Evolutionary conservation across 805 yeast genomes (phyloP), one percentile per base, ranked within the genome.

Genomic region (Pichia cephalocereana): DNA sequence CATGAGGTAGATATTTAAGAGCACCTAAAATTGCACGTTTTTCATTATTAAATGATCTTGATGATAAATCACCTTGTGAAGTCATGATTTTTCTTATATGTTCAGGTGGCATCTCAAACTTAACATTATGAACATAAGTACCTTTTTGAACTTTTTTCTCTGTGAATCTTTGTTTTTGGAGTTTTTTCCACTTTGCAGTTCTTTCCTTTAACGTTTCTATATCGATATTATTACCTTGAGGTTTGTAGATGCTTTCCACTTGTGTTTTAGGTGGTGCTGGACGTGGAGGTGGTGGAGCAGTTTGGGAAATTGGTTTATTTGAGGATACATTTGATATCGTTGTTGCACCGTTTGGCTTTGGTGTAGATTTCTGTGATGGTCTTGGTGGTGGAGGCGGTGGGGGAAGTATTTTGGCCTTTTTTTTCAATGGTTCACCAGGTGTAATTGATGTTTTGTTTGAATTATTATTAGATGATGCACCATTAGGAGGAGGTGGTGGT

Each of bases 1-100:
- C 96, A 67, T 91, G 98, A 0, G 99, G 99, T 82, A 95, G 77
- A 67, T 84, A 95, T 66, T 89, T 91, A 49, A 93, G 70, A 1
- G 98, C 90, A 2, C 96, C 96, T 27, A 95, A 67, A 58, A 86
- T 89, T 0, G 96, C 80, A 51, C 91, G 72, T 61, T 89, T 90
- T 58, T 91, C 97, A 12, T 84, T 77, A 19, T 91, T 82, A 44
- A 86, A 85, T 53, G 82, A 80, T 54, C 79, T 77, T 2, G 90
- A 79, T 1, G 95, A 79, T 70, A 90, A 76, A 58, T 91, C 96
- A 1, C 89, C 89, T 58, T 88, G 96, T 52, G 82, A 87, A 45
- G 75, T 74, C 60, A 91, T 79, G 50, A 89, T 85, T 61, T 86
- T 87, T 41, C 99, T 73, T 26, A 91, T 67, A 66, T 90, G 97